Conservation (phyloP, 2,329 filamentous ascomycete species). For the Epichloe brachyelytri region DNA sequence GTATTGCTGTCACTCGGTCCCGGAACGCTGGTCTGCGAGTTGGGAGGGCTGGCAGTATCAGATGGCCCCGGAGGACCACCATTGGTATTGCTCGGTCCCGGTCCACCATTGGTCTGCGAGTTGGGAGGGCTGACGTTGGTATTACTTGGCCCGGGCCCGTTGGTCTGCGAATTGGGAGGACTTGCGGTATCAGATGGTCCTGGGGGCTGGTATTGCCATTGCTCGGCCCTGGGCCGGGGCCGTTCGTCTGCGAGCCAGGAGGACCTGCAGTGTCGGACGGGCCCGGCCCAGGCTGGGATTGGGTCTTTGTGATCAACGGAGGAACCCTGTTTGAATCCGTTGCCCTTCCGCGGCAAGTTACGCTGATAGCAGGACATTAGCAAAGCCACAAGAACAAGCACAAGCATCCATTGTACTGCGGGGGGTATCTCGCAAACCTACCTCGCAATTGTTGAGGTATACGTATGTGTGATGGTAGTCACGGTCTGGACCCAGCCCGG, state of each 20-base stretch:
- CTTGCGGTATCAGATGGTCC: too few relatives aligned
- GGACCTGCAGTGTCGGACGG: too few relatives aligned
- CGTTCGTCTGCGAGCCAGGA: too few relatives aligned
- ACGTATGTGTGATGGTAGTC: slow-evolving; percentile 3
- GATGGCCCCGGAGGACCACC: neutral
- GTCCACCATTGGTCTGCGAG: neutral
- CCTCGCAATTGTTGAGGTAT: neutral
- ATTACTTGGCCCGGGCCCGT: neutral
- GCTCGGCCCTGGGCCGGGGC: too few relatives aligned
- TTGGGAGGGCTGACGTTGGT: neutral
- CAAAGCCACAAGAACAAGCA: neutral
- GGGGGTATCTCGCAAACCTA: neutral
- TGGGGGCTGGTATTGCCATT: too few relatives aligned
- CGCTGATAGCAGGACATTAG: neutral
- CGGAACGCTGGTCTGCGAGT: neutral
- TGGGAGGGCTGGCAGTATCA: neutral
- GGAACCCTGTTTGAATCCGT: neutral
- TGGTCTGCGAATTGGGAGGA: neutral
- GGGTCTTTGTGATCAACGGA: neutral
- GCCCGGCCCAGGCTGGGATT: too few relatives aligned
- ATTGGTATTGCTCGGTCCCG: neutral
- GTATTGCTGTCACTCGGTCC: neutral
- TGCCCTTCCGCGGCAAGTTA: neutral
- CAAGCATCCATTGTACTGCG: neutral
- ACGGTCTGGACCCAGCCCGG: neutral